Evolutionary conservation across 345 rosid genomes (phyloP).

Genomic region (Gossypioides kirkii): DNA sequence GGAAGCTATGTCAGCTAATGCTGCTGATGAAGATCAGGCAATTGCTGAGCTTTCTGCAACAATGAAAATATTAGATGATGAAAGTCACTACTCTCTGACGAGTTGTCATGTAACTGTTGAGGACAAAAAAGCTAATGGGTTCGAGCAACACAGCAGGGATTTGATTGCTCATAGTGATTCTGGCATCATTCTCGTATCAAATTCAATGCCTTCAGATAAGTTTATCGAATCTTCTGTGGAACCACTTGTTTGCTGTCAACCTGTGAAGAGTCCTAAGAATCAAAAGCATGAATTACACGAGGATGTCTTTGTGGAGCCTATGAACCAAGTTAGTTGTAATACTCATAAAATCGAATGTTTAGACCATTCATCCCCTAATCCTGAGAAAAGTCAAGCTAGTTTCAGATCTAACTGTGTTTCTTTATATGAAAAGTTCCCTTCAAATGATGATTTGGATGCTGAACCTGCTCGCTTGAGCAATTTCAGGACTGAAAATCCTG

Average conservation of each 20-base stretch:
- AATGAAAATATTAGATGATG: slow-evolving; percentile 24
- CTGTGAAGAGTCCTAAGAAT: slow-evolving; percentile 21
- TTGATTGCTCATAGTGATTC: slow-evolving; percentile 25
- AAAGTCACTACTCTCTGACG: slow-evolving; percentile 21
- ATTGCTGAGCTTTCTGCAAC: slow-evolving; percentile 31
- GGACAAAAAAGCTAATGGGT: slow-evolving; percentile 25
- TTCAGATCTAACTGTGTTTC: slow-evolving; percentile 9
- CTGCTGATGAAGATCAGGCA: slow-evolving; percentile 45
- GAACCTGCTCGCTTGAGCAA: slow-evolving; percentile 21
- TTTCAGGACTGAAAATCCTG: slow-evolving; percentile 21
- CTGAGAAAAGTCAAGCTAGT: slow-evolving; percentile 18
- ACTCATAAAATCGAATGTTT: slow-evolving; percentile 21
- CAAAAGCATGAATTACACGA: slow-evolving; percentile 14
- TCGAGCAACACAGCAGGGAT: slow-evolving; percentile 18
- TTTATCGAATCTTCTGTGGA: slow-evolving; percentile 22
- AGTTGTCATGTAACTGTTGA: slow-evolving; percentile 23
- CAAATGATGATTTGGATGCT: slow-evolving; percentile 28
- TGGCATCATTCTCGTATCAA: slow-evolving; percentile 25
- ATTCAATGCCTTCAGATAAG: slow-evolving; percentile 18
- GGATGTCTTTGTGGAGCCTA: slow-evolving; percentile 18
- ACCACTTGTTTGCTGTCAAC: slow-evolving; percentile 18
- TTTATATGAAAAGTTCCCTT: slow-evolving; percentile 20
- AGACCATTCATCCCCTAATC: slow-evolving; percentile 19
- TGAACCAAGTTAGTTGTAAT: slow-evolving; percentile 15
- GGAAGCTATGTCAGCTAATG: slow-evolving; percentile 72